Conservation (phyloP, 495 filamentous ascomycete genomes). For the Apiosordaria backusii region DNA sequence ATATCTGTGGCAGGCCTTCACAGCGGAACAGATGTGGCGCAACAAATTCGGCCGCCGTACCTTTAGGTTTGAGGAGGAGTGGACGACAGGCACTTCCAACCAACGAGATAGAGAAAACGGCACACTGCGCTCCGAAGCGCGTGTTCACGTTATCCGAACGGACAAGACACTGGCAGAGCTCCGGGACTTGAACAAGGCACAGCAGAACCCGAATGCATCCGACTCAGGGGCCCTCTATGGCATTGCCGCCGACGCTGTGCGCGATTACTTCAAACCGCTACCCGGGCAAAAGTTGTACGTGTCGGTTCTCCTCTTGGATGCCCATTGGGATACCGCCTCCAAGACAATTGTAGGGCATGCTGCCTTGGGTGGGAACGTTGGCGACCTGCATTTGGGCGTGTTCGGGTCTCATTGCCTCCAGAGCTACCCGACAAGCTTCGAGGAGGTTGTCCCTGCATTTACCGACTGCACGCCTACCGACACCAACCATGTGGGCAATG, state of each 20-base stretch:
- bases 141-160: constrained; percentile 74
- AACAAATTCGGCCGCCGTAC: constrained; percentile 77
- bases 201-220: constrained; percentile 67
- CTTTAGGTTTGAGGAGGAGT: constrained; percentile 90
- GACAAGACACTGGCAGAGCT: constrained; percentile 85
- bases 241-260: constrained; percentile 73
- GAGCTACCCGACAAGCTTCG: constrained; percentile 77
- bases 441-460: constrained; percentile 83
- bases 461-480: constrained; percentile 85
- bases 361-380: constrained; percentile 62
- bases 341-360: constrained; percentile 77
- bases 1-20: constrained; percentile 94
- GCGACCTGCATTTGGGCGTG: constrained; percentile 74
- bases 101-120: constrained; percentile 62
- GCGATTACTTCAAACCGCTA: constrained; percentile 65
- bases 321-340: constrained; percentile 74
- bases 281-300: constrained; percentile 82
- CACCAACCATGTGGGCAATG: constrained; percentile 74
- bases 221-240: constrained; percentile 67
- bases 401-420: constrained; percentile 89
- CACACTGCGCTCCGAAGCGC: constrained; percentile 82
- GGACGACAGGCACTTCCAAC: constrained; percentile 75
- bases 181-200: constrained; percentile 71
- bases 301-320: constrained; percentile 75
- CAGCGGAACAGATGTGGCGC: constrained; percentile 89